A percentile compares a stretch with the other conserved stretches of the same genome.
Conservation (phyloP, 2,329 filamentous ascomycete genomes). For the Fragosphaeria purpurea region DNA sequence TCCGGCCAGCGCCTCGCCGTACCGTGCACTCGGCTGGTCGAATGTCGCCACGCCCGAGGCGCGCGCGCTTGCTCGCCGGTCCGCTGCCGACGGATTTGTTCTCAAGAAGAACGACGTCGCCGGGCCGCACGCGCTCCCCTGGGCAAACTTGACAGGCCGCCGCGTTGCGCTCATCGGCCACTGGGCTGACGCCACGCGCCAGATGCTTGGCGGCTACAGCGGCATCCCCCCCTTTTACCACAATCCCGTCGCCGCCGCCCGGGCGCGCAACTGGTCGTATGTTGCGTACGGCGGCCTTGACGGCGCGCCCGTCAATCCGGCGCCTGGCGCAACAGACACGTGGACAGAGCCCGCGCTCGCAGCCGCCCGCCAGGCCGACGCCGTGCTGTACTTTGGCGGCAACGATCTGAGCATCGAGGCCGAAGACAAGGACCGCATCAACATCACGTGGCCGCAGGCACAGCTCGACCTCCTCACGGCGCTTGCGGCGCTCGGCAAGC, state of each 20-base stretch:
- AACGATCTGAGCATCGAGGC: slow-evolving; percentile 41
- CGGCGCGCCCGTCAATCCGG: slow-evolving; percentile 16
- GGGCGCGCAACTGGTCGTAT: slow-evolving; percentile 31
- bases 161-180: slow-evolving; percentile 37
- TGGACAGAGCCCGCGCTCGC: slow-evolving; percentile 25
- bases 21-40: slow-evolving; percentile 41
- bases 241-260: slow-evolving; percentile 41
- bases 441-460: slow-evolving; percentile 41
- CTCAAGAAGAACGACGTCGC: slow-evolving; percentile 44
- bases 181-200: slow-evolving; percentile 42
- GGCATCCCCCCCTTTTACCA: slow-evolving; percentile 46
- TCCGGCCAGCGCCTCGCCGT: slow-evolving; percentile 29
- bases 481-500: slow-evolving; percentile 34
- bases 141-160: slow-evolving; percentile 19
- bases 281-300: slow-evolving; percentile 28
- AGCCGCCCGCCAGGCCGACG: slow-evolving; percentile 34
- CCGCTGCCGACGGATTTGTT: slow-evolving; percentile 36
- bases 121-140: slow-evolving; percentile 36
- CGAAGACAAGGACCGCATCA: slow-evolving; percentile 41
- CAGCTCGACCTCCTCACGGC: slow-evolving; percentile 41
- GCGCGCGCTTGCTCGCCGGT: slow-evolving; percentile 44
- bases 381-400: slow-evolving; percentile 46
- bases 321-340: slow-evolving; percentile 17
- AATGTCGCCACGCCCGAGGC: slow-evolving; percentile 47
- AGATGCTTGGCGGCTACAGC: slow-evolving; percentile 48